These are phyloP conservation scores for Tulasnella sp. DNA, from an alignment of 768 basidiomycete genomes.

Conservation along the genomic window DNA sequence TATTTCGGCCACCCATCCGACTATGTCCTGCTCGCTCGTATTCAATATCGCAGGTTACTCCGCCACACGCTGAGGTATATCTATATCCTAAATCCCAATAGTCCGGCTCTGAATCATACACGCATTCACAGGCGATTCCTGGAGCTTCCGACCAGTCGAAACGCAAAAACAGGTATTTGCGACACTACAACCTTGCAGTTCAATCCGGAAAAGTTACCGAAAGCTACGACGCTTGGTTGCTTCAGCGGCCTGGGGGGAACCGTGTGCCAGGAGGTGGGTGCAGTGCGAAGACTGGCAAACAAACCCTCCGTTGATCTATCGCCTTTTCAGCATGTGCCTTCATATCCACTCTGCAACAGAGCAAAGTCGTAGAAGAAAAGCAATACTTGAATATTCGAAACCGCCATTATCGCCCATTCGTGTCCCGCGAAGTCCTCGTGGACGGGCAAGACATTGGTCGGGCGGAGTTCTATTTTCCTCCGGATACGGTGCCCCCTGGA, in stretches of 20 bases:
- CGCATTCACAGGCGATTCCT: neutral
- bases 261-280: neutral
- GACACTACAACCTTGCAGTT: neutral
- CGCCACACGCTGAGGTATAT: neutral
- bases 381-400: neutral
- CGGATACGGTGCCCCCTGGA: neutral
- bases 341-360: neutral
- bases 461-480: neutral
- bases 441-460: neutral
- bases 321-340: neutral
- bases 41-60: neutral
- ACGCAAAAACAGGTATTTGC: neutral
- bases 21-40: neutral
- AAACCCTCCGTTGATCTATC: neutral
- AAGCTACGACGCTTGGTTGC: neutral
- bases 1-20: neutral
- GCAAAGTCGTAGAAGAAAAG: neutral
- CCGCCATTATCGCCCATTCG: neutral
- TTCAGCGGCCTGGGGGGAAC: neutral
- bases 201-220: neutral
- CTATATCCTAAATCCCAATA: neutral
- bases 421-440: neutral
- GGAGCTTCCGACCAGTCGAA: neutral
- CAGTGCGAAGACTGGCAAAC: neutral
- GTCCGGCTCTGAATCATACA: neutral